These are phyloP conservation scores for Ophiocordyceps camponoti-leonardi DNA, from an alignment of 2,329 filamentous ascomycete genomes.

Conservation along the genomic window DNA sequence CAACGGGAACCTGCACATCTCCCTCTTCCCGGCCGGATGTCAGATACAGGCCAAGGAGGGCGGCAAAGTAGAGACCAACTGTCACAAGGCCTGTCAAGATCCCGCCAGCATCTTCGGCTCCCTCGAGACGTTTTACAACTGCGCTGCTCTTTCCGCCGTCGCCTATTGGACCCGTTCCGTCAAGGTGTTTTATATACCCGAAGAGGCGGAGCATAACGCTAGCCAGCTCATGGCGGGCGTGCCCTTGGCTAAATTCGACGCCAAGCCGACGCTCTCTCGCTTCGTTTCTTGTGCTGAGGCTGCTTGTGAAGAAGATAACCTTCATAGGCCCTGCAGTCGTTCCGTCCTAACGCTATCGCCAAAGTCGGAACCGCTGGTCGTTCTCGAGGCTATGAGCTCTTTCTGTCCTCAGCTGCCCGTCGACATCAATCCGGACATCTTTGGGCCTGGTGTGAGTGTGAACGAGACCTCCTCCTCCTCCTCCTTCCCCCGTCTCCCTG, in stretches of 20 bases:
- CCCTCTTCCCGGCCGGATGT: constrained; percentile 16
- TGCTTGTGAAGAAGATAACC: constrained; percentile 15
- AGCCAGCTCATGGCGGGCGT: constrained; percentile 17
- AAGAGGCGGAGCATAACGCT: constrained; percentile 18
- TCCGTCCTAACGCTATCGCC: constrained; percentile 10
- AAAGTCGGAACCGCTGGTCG: constrained; percentile 10
- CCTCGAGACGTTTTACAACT: constrained; percentile 21
- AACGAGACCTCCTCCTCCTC: not conserved
- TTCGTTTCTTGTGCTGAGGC: constrained; percentile 18
- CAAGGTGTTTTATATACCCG: constrained; percentile 11
- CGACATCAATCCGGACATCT: constrained; percentile 21
- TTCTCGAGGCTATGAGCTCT: constrained; percentile 16
- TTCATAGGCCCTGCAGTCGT: constrained; percentile 13
- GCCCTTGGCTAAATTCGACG: constrained; percentile 13
- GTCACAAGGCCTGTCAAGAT: constrained; percentile 14
- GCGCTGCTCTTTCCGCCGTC: constrained; percentile 17
- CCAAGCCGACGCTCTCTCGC: constrained; percentile 11
- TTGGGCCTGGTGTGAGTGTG: constrained; percentile 18
- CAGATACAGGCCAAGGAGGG: constrained; percentile 5
- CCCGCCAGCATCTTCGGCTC: constrained; percentile 14
- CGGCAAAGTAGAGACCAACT: constrained; percentile 7
- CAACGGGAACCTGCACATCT: constrained; percentile 14
- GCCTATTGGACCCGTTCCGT: constrained; percentile 15
- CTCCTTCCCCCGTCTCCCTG: not conserved
- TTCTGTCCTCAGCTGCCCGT: constrained; percentile 19